phyloP scores from a whole-genome alignment of 2,329 filamentous ascomycete genomes.

The Pseudogymnoascus sp. region DNA sequence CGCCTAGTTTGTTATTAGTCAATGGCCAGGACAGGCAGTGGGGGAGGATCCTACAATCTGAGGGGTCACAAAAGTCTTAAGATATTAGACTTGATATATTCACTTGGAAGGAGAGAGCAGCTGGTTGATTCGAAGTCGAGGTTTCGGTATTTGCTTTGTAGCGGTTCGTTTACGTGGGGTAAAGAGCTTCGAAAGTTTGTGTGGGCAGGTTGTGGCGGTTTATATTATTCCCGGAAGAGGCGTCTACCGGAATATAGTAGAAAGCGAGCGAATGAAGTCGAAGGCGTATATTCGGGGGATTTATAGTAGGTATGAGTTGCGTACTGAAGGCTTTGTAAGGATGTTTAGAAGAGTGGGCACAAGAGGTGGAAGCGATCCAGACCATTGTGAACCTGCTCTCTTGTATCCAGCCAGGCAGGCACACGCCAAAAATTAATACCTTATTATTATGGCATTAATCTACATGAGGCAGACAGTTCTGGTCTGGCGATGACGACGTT shows the following conservation, averaged over 20 bases:
- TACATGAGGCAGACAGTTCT: neutral
- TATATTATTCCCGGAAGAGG: neutral
- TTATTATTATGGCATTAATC: conserved; percentile 4
- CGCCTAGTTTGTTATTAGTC: neutral
- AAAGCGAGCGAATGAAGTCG: neutral
- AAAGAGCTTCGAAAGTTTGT: neutral
- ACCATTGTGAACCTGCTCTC: neutral
- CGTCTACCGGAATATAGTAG: neutral
- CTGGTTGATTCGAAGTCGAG: neutral
- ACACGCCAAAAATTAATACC: neutral
- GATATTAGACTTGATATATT: neutral
- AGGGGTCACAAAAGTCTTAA: neutral
- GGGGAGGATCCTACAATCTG: neutral
- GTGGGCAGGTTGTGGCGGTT: neutral
- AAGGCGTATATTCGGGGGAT: neutral
- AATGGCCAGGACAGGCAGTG: neutral
- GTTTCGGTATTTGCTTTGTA: neutral
- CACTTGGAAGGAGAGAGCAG: neutral
- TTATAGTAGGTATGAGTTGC: neutral
- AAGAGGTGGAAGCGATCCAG: neutral
- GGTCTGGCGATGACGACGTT: neutral
- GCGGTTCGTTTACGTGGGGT: conserved; percentile 1
- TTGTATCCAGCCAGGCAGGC: conserved; percentile 6
- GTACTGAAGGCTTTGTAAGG: neutral
- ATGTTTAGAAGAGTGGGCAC: neutral